Percentiles rank a stretch among this genome's conserved stretches.
Evolutionary conservation across 176 grass and related monocot species (phyloP).

Genomic region (Rhynchospora breviuscula): DNA sequence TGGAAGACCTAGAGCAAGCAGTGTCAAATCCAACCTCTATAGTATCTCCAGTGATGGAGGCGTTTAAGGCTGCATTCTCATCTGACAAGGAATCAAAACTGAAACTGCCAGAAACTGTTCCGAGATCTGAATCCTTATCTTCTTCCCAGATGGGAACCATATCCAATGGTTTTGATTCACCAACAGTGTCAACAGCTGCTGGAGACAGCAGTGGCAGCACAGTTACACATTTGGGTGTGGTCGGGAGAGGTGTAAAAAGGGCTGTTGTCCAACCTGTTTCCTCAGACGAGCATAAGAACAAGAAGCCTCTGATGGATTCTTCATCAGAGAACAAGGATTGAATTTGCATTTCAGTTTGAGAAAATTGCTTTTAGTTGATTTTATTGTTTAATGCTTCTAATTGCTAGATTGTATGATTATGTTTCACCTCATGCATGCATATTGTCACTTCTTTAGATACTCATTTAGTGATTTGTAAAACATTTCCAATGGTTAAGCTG

Average conservation of each 20-base stretch:
- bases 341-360: background rate
- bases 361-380: background rate
- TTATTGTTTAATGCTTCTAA: background rate
- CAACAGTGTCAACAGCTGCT: slow-evolving; percentile 59
- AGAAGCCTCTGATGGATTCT: background rate
- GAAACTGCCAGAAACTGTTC: slow-evolving; percentile 8
- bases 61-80: slow-evolving; percentile 27
- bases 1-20: slow-evolving; percentile 86
- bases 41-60: slow-evolving; percentile 40
- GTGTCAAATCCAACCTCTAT: slow-evolving; percentile 34
- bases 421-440: background rate
- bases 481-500: background rate
- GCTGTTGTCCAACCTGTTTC: slow-evolving; percentile 48
- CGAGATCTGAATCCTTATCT: slow-evolving; percentile 40
- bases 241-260: slow-evolving; percentile 88
- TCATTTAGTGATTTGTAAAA: background rate
- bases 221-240: slow-evolving; percentile 80
- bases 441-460: background rate
- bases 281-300: slow-evolving; percentile 1
- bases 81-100: slow-evolving; percentile 27
- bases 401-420: background rate
- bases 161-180: slow-evolving; percentile 62
- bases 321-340: slow-evolving; percentile 21
- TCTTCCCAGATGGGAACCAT: slow-evolving; percentile 66
- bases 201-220: slow-evolving; percentile 43